phyloP scores from a whole-genome alignment of 768 basidiomycete genomes.

The Rubroboletus satanas region DNA sequence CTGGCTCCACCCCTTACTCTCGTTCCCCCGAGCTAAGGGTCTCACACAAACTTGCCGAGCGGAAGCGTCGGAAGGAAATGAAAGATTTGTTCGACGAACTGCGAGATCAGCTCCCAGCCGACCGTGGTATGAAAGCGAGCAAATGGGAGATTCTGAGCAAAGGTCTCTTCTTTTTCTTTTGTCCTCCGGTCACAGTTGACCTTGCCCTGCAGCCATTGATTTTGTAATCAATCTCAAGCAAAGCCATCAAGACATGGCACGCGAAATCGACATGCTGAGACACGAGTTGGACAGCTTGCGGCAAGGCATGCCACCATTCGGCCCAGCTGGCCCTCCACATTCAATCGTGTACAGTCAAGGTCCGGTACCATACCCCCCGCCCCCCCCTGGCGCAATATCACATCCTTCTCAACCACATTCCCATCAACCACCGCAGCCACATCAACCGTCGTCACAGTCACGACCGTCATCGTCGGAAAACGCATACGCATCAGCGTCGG shows the following conservation, averaged over 20 bases:
- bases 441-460: conserved; percentile 37
- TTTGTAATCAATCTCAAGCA: conserved; percentile 79
- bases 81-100: conserved; percentile 97
- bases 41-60: conserved; percentile 95
- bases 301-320: conserved; percentile 53
- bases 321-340: conserved; percentile 45
- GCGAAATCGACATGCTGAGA: conserved; percentile 75
- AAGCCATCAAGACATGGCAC: conserved; percentile 67
- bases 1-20: conserved; percentile 78
- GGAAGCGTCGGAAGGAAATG: conserved; percentile 98
- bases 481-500: conserved; percentile 42
- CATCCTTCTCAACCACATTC: conserved; percentile 35
- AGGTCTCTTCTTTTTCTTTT: conserved; percentile 46
- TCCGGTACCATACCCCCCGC: conserved; percentile 45
- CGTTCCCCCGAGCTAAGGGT: conserved; percentile 92
- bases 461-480: conserved; percentile 65
- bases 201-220: conserved; percentile 65
- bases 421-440: conserved; percentile 32
- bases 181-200: background rate
- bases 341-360: conserved; percentile 51
- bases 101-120: conserved; percentile 86
- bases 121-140: conserved; percentile 92
- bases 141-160: conserved; percentile 99
- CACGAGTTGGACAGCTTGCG: conserved; percentile 67
- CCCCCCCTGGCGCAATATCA: conserved; percentile 43